These are phyloP conservation scores for Trichocomaceae sp. DNA, from an alignment of 2,329 filamentous ascomycete species.

Conservation along the genomic window DNA sequence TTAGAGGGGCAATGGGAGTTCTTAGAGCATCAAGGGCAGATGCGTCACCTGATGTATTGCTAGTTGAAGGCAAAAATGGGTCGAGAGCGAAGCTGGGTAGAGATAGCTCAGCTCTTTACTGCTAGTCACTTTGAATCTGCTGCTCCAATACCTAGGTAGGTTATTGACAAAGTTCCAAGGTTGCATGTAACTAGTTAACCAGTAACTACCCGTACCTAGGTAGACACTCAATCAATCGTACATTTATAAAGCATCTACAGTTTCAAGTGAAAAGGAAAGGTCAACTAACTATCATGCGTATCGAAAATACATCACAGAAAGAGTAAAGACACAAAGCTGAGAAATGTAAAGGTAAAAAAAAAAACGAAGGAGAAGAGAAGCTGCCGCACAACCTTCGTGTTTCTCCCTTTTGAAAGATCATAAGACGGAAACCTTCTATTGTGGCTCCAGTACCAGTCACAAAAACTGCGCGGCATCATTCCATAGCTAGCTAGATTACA, in stretches of 20 bases:
- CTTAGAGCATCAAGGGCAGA: too few relatives aligned
- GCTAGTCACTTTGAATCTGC: too few relatives aligned
- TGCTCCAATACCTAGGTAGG: too few relatives aligned
- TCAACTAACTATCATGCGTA: neutral
- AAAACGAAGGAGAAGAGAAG: neutral
- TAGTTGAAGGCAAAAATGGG: too few relatives aligned
- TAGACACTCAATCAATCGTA: neutral
- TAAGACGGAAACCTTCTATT: neutral
- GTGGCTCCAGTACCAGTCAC: neutral
- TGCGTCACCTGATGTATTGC: too few relatives aligned
- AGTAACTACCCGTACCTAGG: too few relatives aligned
- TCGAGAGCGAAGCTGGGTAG: too few relatives aligned
- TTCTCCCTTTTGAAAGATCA: neutral
- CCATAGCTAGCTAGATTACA: slow-evolving; percentile 15
- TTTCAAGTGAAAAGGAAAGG: neutral
- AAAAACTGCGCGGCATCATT: slow-evolving; percentile 12
- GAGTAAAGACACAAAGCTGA: neutral
- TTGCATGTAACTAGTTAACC: too few relatives aligned
- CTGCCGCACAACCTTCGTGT: neutral
- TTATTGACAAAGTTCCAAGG: too few relatives aligned
- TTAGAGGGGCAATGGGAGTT: too few relatives aligned
- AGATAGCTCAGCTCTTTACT: too few relatives aligned
- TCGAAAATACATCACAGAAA: neutral
- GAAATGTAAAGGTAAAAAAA: neutral
- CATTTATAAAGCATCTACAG: neutral